Evolutionary conservation across 345 rosid species (phyloP), one percentile per base, ranked within the genome.

Genomic region (Linum trigynum): DNA sequence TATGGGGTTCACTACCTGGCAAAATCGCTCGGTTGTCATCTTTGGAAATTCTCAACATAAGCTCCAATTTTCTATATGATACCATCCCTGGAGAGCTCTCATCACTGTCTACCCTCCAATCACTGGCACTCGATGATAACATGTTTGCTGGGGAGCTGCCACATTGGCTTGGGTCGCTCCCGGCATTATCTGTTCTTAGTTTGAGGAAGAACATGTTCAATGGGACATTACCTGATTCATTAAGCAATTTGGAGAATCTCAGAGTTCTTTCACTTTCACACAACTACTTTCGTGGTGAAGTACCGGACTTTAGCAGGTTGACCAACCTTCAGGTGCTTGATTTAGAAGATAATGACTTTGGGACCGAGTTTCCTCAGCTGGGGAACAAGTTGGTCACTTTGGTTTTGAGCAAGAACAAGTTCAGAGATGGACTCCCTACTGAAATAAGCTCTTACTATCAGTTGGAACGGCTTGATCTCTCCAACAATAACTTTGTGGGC

Each of bases 1-100:
- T 94, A 75, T 86, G 99, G 99, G 99, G 99, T 50, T 81, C 79
- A 9, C 74, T 94, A 66, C 82, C 99, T 7, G 86, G 83, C 57
- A 88, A 90, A 75, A 72, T 94, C 15, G 73, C 81, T 5, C 87
- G 83, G 42, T 71, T 94, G 7, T 78, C 83, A 0, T 83, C 92
- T 0, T 62, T 94, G 38, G 99, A 94, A 80, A 86, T 90, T 51
- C 80, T 94, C 65, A 94, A 94, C 61, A 70, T 90, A 78, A 90
- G 91, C 71, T 90, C 97, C 3, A 94, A 94, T 74, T 84, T 70
- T 65, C 55, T 94, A 35, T 78, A 74, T 55, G 99, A 89, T 64
- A 12, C 82, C 7, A 70, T 94, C 36, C 96, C 97, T 59, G 74
- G 53, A 1, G 86, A 90, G 64, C 76, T 94, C 62, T 88, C 97